Evolutionary conservation across 805 yeast genomes (phyloP), one percentile per base, ranked within the genome.

Genomic region (Barnettozyma wickerhamii): DNA sequence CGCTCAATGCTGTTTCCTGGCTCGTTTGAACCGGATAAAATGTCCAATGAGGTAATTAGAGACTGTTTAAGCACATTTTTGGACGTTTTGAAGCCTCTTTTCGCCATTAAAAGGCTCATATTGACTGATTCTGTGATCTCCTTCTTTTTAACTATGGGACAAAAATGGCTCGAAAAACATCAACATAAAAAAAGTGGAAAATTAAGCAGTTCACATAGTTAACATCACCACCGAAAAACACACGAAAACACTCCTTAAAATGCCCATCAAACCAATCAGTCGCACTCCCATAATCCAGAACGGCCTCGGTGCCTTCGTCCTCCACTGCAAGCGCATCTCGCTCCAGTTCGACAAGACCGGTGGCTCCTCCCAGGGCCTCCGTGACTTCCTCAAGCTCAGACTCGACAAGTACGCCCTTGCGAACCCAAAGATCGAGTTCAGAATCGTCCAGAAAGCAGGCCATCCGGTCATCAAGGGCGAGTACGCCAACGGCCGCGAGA

Each of bases 301-400:
- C 53, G 95, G 95, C 38, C 67, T 84, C 17, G 88, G 89, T 4
- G 78, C 90, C 0, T 85, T 74, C 56, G 72, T 85, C 7, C 66
- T 70, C 19, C 88, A 90, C 45, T 89, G 98, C 67, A 78, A 75
- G 52, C 78, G 75, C 56, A 73, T 93, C 38, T 73, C 82, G 1
- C 61, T 93, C 34, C 83, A 85, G 46, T 93, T 81, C 66, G 89
- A 96, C 68, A 89, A 93, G 71, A 84, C 95, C 82, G 98, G 97
- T 32, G 98, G 97, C 18, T 84, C 95, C 3, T 90, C 98, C 1
- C 71, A 72, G 38, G 97, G 97, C 4, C 75, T 89, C 66, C 63
- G 89, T 58, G 80, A 83, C 41, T 78, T 84, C 45, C 65, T 93
- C 31, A 67, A 72, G 32, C 71, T 60, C 38, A 71, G 75, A 52